Conservation (phyloP, 2,329 filamentous ascomycete genomes). For the Talaromyces amestolkiae region DNA sequence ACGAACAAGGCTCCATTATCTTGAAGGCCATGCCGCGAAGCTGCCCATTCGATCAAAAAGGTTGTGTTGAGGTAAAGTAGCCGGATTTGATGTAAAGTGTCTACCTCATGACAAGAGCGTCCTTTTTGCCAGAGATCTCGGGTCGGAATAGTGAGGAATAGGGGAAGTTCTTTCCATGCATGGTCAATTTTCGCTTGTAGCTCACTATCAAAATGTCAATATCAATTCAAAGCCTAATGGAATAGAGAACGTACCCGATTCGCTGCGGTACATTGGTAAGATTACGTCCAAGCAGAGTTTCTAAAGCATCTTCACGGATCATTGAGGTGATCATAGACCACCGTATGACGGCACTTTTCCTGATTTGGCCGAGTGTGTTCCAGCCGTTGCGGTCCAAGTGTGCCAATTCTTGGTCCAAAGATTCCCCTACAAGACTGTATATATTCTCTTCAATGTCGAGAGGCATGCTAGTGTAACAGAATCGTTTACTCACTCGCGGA, state of each 20-base stretch:
- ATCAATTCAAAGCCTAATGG: neutral
- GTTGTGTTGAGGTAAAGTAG: slow-evolving; percentile 15
- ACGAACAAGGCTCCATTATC: slow-evolving; percentile 3
- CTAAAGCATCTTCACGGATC: slow-evolving; percentile 16
- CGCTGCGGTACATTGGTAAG: slow-evolving; percentile 15
- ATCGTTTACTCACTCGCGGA: slow-evolving; percentile 17
- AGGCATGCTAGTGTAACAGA: slow-evolving; percentile 18
- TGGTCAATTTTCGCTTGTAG: slow-evolving; percentile 15
- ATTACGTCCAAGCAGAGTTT: slow-evolving; percentile 15
- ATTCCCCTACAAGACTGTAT: slow-evolving; percentile 8
- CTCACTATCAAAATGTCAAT: neutral
- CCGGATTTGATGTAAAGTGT: slow-evolving; percentile 14
- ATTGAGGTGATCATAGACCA: slow-evolving; percentile 19
- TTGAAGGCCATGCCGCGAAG: slow-evolving; percentile 14
- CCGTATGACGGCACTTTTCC: slow-evolving; percentile 14
- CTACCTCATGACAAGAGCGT: slow-evolving; percentile 16
- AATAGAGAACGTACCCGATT: slow-evolving; percentile 9
- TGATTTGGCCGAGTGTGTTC: slow-evolving; percentile 16
- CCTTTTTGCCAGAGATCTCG: slow-evolving; percentile 12
- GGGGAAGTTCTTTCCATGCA: slow-evolving; percentile 18
- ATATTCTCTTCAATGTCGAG: slow-evolving; percentile 16
- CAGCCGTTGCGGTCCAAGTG: slow-evolving; percentile 15
- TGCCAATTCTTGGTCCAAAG: slow-evolving; percentile 9
- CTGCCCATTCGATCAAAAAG: slow-evolving; percentile 19
- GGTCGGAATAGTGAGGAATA: slow-evolving; percentile 10